A percentile compares a stretch with the other conserved stretches of the same genome.
Conservation (phyloP, 2,329 filamentous ascomycete genomes). For the Microdochium bolleyi region DNA sequence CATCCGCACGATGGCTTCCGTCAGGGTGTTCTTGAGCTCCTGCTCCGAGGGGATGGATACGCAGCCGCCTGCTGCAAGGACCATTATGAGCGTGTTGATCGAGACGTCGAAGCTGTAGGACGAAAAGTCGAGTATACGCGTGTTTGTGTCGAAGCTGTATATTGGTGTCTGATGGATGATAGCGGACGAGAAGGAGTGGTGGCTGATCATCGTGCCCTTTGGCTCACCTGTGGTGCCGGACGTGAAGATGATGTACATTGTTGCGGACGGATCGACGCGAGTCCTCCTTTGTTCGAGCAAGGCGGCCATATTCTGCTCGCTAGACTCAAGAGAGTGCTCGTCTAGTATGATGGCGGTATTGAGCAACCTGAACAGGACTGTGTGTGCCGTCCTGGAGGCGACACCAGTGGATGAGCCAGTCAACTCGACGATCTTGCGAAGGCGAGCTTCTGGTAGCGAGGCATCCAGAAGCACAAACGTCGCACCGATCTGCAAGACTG, state of each 20-base stretch:
- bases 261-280: background rate
- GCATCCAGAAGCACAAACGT: conserved; percentile 1
- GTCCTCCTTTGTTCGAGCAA: background rate
- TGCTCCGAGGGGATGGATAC: conserved; percentile 30
- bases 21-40: conserved; percentile 27
- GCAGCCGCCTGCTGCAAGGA: conserved; percentile 26
- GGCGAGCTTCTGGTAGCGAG: background rate
- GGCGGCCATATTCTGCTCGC: background rate
- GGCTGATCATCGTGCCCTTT: conserved; percentile 18
- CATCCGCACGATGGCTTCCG: conserved; percentile 10
- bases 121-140: conserved; percentile 18
- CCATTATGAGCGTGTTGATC: conserved; percentile 28
- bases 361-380: background rate
- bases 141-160: background rate
- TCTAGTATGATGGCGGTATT: background rate
- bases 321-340: background rate
- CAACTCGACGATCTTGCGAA: background rate
- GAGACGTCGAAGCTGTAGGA: conserved; percentile 32
- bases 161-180: background rate
- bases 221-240: conserved; percentile 3
- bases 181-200: conserved; percentile 7
- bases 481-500: background rate
- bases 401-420: background rate
- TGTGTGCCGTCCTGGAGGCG: background rate
- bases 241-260: conserved; percentile 2